Evolutionary conservation across 1,284 basidiomycete species (phyloP), one percentile per base, ranked within the genome.

Genomic region (Malassezia furfur): DNA sequence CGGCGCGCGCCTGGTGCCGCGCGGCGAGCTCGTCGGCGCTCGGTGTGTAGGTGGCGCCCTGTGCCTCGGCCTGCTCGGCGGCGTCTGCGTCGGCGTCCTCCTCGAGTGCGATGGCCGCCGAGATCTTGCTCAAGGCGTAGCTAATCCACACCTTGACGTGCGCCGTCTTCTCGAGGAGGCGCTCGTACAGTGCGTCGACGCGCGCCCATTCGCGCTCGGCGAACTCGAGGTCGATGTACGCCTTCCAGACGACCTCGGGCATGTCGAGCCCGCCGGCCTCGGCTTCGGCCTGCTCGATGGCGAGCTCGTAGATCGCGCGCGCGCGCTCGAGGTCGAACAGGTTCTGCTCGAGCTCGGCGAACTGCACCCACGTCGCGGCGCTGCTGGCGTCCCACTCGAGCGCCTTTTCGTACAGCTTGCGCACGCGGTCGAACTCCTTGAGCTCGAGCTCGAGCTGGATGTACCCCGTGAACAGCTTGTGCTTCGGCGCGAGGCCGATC

Each of bases 401-500:
- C 76, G 90, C 94, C 75, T 94, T 94, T 73, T 96, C 85, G 72
- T 98, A 98, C 19, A 99, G 78, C 57, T 80, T 86, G 41, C 94
- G 83, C 39, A 89, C 93, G 17, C 88, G 84, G 72, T 98, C 91
- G 67, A 98, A 98, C 77, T 99, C 94, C 32, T 72, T 74, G 14
- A 74, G 62, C 32, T 54, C 59, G 2, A 74, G 50, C 49, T 74
- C 72, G 31, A 74, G 56, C 19, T 70, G 70, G 34, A 74, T 62
- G 53, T 74, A 74, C 9, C 64, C 61, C 14, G 37, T 51, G 52
- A 73, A 74, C 4, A 74, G 66, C 46, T 82, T 73, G 69, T 91
- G 89, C 71, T 98, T 99, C 0, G 93, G 90, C 67, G 86, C 90
- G 84, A 96, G 86, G 7, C 94, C 94, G 61, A 99, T 91, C 2